A percentile compares a stretch with the other conserved stretches of the same genome.
Evolutionary conservation across 345 rosid species (phyloP).

Genomic region (Salix dunnii): DNA sequence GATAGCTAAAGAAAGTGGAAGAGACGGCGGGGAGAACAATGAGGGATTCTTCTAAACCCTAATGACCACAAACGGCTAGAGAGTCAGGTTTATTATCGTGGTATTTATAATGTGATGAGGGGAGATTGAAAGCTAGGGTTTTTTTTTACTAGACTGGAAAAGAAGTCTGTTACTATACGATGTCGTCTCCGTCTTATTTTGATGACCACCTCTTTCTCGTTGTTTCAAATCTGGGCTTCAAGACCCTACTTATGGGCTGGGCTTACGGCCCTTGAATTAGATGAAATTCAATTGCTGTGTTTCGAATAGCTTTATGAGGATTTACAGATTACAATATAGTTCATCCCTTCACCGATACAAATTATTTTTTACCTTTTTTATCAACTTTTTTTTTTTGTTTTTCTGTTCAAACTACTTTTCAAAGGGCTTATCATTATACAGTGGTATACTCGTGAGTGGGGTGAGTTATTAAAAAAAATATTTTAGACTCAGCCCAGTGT

Average conservation of each 20-base stretch:
- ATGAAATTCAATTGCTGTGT: no score
- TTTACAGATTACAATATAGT: no score
- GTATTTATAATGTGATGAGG: not conserved
- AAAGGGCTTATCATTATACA: no score
- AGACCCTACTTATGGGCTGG: not conserved
- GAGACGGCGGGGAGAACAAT: not conserved
- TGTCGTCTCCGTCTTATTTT: not conserved
- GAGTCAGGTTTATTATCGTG: not conserved
- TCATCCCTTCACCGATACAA: no score
- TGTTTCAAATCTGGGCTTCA: not conserved
- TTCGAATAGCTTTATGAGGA: no score
- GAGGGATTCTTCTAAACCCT: not conserved
- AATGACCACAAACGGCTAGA: no score
- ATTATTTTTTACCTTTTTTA: no score
- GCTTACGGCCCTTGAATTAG: not conserved
- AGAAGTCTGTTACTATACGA: not conserved
- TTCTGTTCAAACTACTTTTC: no score
- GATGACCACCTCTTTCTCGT: not conserved
- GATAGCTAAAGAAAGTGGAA: not conserved
- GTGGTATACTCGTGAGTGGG: no score
- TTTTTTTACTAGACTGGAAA: not conserved
- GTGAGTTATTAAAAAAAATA: no score
- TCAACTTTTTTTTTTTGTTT: no score
- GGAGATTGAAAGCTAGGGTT: constrained; percentile 6
- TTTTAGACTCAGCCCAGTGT: no score